Conservation (phyloP, 1,139 yeast species). For the Suhomyces wounanorum region DNA sequence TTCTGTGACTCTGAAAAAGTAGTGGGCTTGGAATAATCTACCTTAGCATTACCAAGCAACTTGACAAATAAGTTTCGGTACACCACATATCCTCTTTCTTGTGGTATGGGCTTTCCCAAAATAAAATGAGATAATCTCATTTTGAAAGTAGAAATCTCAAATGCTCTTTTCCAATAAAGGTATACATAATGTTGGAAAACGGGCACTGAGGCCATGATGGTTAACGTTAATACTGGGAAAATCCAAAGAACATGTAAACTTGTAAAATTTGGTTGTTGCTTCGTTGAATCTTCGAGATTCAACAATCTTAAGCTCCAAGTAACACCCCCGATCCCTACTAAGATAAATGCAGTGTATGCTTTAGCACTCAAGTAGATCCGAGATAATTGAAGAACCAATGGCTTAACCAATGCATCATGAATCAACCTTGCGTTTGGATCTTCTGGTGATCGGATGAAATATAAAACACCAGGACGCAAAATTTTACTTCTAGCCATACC, state of each 20-base stretch:
- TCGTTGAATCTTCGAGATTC: background rate
- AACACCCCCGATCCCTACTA: slow-evolving; percentile 73
- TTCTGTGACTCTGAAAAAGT: slow-evolving; percentile 47
- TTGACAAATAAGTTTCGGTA: slow-evolving; percentile 55
- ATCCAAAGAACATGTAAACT: background rate
- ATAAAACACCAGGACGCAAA: slow-evolving; percentile 85
- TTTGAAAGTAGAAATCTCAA: slow-evolving; percentile 55
- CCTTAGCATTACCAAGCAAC: slow-evolving; percentile 40
- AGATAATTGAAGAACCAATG: slow-evolving; percentile 69
- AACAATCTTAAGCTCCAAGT: slow-evolving; percentile 52
- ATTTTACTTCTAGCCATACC: slow-evolving; percentile 76
- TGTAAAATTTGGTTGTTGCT: background rate
- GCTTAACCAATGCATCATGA: slow-evolving; percentile 82
- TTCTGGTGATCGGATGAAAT: slow-evolving; percentile 90
- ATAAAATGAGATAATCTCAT: slow-evolving; percentile 80
- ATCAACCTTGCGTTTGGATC: slow-evolving; percentile 90
- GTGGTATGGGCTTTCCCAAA: slow-evolving; percentile 64
- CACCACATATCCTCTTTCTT: slow-evolving; percentile 71
- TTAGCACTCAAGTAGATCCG: slow-evolving; percentile 74
- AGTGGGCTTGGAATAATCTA: slow-evolving; percentile 64
- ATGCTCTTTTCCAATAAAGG: slow-evolving; percentile 64
- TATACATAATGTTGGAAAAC: slow-evolving; percentile 38
- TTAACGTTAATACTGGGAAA: background rate
- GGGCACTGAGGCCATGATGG: background rate
- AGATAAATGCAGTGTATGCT: slow-evolving; percentile 73